Percentiles rank a stretch among this genome's conserved stretches.
These are phyloP conservation scores for Sugiyamaella japonica DNA, from an alignment of 1,139 yeast species.

Conservation along the genomic window DNA sequence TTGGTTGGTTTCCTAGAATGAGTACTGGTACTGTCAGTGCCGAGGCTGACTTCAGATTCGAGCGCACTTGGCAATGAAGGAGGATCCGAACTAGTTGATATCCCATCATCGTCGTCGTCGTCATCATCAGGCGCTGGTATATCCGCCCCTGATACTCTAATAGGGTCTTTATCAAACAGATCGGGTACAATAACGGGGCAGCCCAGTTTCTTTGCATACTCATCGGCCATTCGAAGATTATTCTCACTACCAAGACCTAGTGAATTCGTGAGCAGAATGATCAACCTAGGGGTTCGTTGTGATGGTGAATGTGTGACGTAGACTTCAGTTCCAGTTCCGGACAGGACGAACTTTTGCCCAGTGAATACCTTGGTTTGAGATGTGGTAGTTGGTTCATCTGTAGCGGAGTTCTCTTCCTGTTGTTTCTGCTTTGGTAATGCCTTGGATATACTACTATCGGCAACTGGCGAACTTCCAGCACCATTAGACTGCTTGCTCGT, in stretches of 20 bases:
- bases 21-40: constrained; percentile 9
- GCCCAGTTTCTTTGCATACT: constrained; percentile 32
- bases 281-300: constrained; percentile 24
- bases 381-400: neutral
- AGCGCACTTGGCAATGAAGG: neutral
- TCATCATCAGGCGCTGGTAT: constrained; percentile 26
- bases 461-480: neutral
- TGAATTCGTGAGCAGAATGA: constrained; percentile 39
- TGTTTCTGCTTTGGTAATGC: neutral
- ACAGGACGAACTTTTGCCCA: constrained; percentile 33
- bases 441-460: neutral
- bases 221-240: constrained; percentile 38
- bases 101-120: constrained; percentile 1
- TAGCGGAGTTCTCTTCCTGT: neutral
- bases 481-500: neutral
- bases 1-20: neutral
- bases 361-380: constrained; percentile 1
- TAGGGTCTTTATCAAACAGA: constrained; percentile 39
- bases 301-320: constrained; percentile 30
- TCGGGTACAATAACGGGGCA: constrained; percentile 40
- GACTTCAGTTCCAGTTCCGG: constrained; percentile 32
- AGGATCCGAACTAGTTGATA: neutral
- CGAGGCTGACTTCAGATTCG: neutral
- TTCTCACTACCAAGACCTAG: constrained; percentile 37
- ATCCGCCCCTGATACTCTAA: constrained; percentile 35